A percentile compares a stretch with the other conserved stretches of the same genome.
Evolutionary conservation across 768 basidiomycete species (phyloP).

Genomic region (Kwoniella botswanensis): DNA sequence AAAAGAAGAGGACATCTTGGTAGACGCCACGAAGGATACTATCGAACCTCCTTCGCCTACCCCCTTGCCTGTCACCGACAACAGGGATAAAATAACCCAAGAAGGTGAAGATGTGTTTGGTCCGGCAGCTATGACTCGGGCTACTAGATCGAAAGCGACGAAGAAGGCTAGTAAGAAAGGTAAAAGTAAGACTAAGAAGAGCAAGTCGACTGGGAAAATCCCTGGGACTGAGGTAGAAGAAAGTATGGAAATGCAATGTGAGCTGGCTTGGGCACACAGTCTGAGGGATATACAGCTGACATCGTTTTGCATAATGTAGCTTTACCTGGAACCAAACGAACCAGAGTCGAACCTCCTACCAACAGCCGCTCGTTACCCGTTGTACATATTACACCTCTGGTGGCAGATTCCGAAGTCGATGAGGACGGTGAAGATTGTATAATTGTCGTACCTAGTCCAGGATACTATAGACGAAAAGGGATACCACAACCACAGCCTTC

Average conservation of each 20-base stretch:
- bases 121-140: constrained; percentile 21
- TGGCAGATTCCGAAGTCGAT: constrained; percentile 7
- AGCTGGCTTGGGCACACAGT: not conserved
- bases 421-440: constrained; percentile 21
- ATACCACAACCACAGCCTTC: not conserved
- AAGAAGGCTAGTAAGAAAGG: not conserved
- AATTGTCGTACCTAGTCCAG: constrained; percentile 13
- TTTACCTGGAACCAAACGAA: constrained; percentile 14
- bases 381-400: not conserved
- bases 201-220: not conserved
- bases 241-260: constrained; percentile 19
- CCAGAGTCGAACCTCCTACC: not conserved
- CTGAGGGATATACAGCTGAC: not conserved
- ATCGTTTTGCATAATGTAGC: constrained; percentile 1
- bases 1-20: not conserved
- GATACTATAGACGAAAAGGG: constrained; percentile 11
- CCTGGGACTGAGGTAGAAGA: not conserved
- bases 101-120: constrained; percentile 41
- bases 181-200: constrained; percentile 11
- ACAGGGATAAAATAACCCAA: not conserved
- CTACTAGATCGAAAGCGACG: not conserved
- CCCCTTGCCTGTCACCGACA: not conserved
- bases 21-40: constrained; percentile 7
- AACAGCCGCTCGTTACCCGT: constrained; percentile 15
- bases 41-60: constrained; percentile 8